Percentiles rank a stretch among this genome's conserved stretches.
phyloP scores from a whole-genome alignment of 2,329 filamentous ascomycete species.

The Hymenotorrendiella dingleyae region DNA sequence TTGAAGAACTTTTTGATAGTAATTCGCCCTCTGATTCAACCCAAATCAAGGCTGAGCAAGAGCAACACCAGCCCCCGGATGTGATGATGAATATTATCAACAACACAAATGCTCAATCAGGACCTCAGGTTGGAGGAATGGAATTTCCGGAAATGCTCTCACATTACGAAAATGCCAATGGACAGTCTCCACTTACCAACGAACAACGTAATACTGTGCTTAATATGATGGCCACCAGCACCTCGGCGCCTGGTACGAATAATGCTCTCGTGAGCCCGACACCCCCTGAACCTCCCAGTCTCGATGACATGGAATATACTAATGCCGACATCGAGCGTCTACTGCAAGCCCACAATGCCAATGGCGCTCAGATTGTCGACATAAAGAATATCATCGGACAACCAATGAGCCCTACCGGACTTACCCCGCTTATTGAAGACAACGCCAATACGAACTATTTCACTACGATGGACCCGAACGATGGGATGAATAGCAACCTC shows the following conservation, averaged over 20 bases:
- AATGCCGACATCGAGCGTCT: constrained; percentile 73
- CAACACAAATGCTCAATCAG: constrained; percentile 51
- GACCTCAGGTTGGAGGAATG: constrained; percentile 30
- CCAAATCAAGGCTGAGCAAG: constrained; percentile 49
- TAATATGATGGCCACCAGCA: constrained; percentile 48
- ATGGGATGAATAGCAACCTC: constrained; percentile 33
- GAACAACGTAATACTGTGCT: constrained; percentile 55
- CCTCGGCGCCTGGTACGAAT: constrained; percentile 24
- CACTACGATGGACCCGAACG: constrained; percentile 29
- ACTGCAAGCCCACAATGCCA: constrained; percentile 71
- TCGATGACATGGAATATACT: constrained; percentile 62
- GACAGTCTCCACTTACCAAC: constrained; percentile 48
- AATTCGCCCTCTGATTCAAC: constrained; percentile 40
- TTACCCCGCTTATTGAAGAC: constrained; percentile 63
- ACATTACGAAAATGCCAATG: constrained; percentile 37
- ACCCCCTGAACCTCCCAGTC: constrained; percentile 39
- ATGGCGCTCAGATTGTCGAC: constrained; percentile 70
- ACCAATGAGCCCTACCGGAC: constrained; percentile 73
- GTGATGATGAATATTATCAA: constrained; percentile 65
- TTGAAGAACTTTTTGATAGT: constrained; percentile 56
- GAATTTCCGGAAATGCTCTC: constrained; percentile 47
- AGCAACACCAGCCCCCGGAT: constrained; percentile 44
- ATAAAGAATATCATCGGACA: constrained; percentile 63
- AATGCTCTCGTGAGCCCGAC: constrained; percentile 29
- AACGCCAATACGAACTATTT: constrained; percentile 6